These are phyloP conservation scores for Nothophaeocryptopus gaeumannii DNA, from an alignment of 2,329 filamentous ascomycete genomes.

Conservation along the genomic window DNA sequence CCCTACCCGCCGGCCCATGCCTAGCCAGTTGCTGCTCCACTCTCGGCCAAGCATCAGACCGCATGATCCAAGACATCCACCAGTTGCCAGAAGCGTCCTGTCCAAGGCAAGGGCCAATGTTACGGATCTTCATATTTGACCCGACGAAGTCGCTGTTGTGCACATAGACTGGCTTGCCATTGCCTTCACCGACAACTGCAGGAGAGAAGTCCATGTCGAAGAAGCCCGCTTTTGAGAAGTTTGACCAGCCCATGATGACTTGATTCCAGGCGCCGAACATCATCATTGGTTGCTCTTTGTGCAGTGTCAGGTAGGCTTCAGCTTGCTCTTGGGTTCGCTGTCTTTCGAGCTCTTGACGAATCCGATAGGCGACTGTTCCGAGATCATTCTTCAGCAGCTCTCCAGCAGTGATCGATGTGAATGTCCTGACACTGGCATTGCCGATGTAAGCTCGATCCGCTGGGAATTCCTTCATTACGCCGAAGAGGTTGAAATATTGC, in stretches of 20 bases:
- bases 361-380: neutral
- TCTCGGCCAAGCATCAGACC: slow-evolving; percentile 1
- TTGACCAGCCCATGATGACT: neutral
- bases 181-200: neutral
- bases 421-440: neutral
- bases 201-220: slow-evolving; percentile 3
- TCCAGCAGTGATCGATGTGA: neutral
- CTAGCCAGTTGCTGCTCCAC: slow-evolving; percentile 2
- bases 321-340: slow-evolving; percentile 2
- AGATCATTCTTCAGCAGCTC: neutral
- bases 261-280: slow-evolving; percentile 1
- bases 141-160: neutral
- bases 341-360: neutral
- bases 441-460: neutral
- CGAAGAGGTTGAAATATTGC: slow-evolving; percentile 1
- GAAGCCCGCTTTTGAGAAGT: neutral
- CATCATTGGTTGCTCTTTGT: neutral
- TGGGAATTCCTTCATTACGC: neutral
- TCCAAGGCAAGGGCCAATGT: slow-evolving; percentile 2
- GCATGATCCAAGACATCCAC: slow-evolving; percentile 4
- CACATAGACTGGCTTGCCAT: neutral
- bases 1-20: neutral
- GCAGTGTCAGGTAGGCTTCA: neutral
- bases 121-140: neutral
- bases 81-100: slow-evolving; percentile 4